Conservation (phyloP, 2,329 filamentous ascomycete genomes). For the Proliferodiscus dingleyae region DNA sequence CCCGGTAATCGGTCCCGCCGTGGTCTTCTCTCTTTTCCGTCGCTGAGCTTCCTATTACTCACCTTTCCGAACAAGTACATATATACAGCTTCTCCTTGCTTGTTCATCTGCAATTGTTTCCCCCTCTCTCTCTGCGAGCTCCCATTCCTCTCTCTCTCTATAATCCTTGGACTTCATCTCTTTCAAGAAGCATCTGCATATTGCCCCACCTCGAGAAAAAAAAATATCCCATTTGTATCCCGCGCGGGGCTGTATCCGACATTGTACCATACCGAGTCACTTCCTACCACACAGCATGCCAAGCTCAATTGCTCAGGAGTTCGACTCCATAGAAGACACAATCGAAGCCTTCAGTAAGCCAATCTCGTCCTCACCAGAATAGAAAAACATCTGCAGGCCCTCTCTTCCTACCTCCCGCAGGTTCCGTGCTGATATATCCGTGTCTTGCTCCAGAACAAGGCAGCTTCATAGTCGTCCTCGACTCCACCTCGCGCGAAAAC, state of each 20-base stretch:
- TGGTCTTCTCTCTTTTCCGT: too few species aligned
- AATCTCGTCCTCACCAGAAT: slow-evolving; percentile 2
- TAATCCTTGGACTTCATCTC: too few species aligned
- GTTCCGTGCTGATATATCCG: too few species aligned
- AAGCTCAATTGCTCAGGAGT: slow-evolving; percentile 37
- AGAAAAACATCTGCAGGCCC: background rate
- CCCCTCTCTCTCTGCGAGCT: too few species aligned
- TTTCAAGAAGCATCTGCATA: background rate
- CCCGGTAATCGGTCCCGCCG: too few species aligned
- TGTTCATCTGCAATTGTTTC: too few species aligned
- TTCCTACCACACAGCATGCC: slow-evolving; percentile 26
- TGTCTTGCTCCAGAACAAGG: slow-evolving; percentile 66
- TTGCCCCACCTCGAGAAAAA: background rate
- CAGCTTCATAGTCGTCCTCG: slow-evolving; percentile 93
- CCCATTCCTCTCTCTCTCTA: too few species aligned
- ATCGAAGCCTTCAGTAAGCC: slow-evolving; percentile 60
- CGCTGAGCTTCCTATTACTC: too few species aligned
- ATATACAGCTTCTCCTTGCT: too few species aligned
- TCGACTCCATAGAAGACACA: slow-evolving; percentile 61
- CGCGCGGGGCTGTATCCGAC: background rate
- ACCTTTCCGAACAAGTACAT: too few species aligned
- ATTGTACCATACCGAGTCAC: too few species aligned
- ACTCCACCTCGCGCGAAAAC: slow-evolving; percentile 89
- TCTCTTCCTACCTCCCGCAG: background rate
- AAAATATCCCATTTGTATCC: background rate